phyloP scores from a whole-genome alignment of 257 asterid species.

The Rauvolfia tetraphylla region DNA sequence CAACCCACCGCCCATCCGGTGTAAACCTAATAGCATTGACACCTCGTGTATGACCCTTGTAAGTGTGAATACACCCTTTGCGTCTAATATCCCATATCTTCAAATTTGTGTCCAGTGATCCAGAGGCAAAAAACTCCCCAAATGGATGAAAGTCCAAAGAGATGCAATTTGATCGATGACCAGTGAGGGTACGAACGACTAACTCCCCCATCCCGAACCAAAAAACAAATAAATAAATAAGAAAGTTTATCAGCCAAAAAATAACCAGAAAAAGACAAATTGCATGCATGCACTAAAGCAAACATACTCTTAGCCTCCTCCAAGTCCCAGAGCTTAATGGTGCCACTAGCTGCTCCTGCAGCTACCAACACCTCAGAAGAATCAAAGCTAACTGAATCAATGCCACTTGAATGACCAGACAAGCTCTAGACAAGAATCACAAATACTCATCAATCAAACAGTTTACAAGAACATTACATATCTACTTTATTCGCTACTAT shows the following conservation, averaged over 20 bases:
- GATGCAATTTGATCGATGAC: slow-evolving; percentile 97
- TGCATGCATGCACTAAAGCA: slow-evolving; percentile 11
- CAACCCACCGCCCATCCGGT: slow-evolving; percentile 99
- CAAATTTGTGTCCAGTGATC: slow-evolving; percentile 92
- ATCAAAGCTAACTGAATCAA: slow-evolving; percentile 97
- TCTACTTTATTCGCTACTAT: neutral
- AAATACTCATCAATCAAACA: slow-evolving; percentile 9
- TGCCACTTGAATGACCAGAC: slow-evolving; percentile 98
- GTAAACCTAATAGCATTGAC: slow-evolving; percentile 90
- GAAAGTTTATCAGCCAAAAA: slow-evolving; percentile 9
- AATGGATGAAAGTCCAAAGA: slow-evolving; percentile 97
- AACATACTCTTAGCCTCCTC: slow-evolving; percentile 96
- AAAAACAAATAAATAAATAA: slow-evolving; percentile 16
- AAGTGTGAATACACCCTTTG: slow-evolving; percentile 95
- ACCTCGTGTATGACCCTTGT: slow-evolving; percentile 97
- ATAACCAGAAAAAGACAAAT: slow-evolving; percentile 3
- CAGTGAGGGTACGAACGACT: slow-evolving; percentile 95
- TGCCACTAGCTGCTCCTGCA: slow-evolving; percentile 99
- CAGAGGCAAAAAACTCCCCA: slow-evolving; percentile 99
- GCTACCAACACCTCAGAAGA: slow-evolving; percentile 93
- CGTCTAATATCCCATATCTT: slow-evolving; percentile 98
- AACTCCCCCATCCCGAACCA: neutral
- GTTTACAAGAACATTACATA: neutral
- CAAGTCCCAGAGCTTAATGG: slow-evolving; percentile 97
- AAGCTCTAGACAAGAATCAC: slow-evolving; percentile 66